A percentile compares a stretch with the other conserved stretches of the same genome.
phyloP scores from a whole-genome alignment of 2,329 filamentous ascomycete species.

The Acrocalymma vagum region DNA sequence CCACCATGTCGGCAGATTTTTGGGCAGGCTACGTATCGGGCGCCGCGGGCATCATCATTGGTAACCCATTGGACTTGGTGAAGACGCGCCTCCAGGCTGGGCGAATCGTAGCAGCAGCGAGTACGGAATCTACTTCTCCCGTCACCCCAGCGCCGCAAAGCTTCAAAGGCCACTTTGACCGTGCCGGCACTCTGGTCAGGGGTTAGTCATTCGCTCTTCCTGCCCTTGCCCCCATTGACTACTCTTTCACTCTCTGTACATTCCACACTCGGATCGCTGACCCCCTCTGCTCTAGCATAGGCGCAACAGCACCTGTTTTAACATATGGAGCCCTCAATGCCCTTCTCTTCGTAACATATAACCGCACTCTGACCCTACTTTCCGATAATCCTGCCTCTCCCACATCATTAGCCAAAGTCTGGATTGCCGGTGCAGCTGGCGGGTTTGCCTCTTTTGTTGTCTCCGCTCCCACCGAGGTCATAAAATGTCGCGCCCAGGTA shows the following conservation, averaged over 20 bases:
- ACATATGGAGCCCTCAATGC: constrained; percentile 93
- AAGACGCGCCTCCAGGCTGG: constrained; percentile 84
- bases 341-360: constrained; percentile 89
- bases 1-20: constrained; percentile 83
- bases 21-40: constrained; percentile 93
- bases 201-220: constrained; percentile 27
- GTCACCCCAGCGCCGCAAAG: constrained; percentile 20
- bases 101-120: constrained; percentile 20
- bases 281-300: constrained; percentile 49
- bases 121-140: constrained; percentile 14
- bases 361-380: constrained; percentile 76
- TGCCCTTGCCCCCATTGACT: not conserved
- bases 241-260: no score
- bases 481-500: constrained; percentile 91
- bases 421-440: constrained; percentile 80
- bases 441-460: constrained; percentile 87
- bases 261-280: no score
- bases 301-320: constrained; percentile 84
- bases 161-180: constrained; percentile 45
- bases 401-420: constrained; percentile 70
- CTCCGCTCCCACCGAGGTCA: constrained; percentile 86
- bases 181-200: constrained; percentile 45
- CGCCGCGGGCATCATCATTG: constrained; percentile 84
- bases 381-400: constrained; percentile 32
- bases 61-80: constrained; percentile 83